phyloP scores from a whole-genome alignment of 1,284 basidiomycete species.

The Gomphus sp. region DNA sequence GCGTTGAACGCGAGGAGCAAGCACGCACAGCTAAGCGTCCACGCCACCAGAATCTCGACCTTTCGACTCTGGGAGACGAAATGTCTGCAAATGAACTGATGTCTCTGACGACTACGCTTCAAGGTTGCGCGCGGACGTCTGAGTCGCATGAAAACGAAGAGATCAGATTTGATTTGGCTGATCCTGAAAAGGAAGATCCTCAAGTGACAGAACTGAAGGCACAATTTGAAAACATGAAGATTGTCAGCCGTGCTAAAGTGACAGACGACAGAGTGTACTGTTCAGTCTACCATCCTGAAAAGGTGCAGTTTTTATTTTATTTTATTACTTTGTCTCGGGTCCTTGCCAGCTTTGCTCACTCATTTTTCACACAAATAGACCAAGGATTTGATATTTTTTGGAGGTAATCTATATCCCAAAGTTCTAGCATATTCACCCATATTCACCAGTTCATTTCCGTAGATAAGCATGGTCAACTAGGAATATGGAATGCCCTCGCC shows the following conservation, averaged over 20 bases:
- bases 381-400: conserved; percentile 73
- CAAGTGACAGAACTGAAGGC: conserved; percentile 38
- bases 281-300: conserved; percentile 68
- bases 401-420: conserved; percentile 35
- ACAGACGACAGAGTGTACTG: conserved; percentile 65
- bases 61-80: conserved; percentile 35
- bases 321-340: background rate
- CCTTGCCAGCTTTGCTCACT: background rate
- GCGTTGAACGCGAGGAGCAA: conserved; percentile 49
- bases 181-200: conserved; percentile 23
- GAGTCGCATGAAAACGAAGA: conserved; percentile 32
- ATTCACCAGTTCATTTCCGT: background rate
- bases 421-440: conserved; percentile 1
- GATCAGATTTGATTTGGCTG: conserved; percentile 36
- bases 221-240: conserved; percentile 43
- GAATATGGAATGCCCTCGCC: conserved; percentile 75
- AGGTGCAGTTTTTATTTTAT: conserved; percentile 15
- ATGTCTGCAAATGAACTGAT: conserved; percentile 35
- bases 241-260: conserved; percentile 68
- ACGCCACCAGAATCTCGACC: conserved; percentile 54
- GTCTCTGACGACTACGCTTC: conserved; percentile 34
- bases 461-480: conserved; percentile 75
- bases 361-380: conserved; percentile 21
- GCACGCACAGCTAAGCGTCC: conserved; percentile 54
- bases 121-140: conserved; percentile 25